Conservation (phyloP, 345 rosid species). For the Kernera saxatilis region DNA sequence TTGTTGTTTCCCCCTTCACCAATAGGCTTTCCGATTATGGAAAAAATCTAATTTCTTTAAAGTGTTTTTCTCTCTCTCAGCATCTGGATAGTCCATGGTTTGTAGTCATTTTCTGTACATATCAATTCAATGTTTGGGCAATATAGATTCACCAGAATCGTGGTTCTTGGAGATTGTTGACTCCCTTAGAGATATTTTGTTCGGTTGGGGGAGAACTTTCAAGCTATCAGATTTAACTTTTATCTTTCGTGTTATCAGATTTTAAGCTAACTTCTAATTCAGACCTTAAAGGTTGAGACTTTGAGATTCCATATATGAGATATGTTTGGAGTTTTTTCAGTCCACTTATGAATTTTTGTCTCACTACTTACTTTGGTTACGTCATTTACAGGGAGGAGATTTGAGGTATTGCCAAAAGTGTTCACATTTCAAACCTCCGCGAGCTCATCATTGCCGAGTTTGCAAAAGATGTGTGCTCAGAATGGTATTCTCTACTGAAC, state of each 20-base stretch:
- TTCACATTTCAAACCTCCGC: conserved; percentile 77
- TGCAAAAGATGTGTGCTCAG: conserved; percentile 87
- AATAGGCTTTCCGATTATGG: not conserved
- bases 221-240: not conserved
- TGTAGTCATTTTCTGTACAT: conserved; percentile 6
- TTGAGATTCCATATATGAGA: not conserved
- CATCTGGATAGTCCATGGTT: not conserved
- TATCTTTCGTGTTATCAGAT: not conserved
- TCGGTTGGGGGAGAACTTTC: not conserved
- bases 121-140: not conserved
- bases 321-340: not conserved
- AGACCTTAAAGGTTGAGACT: conserved; percentile 2
- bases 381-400: conserved; percentile 75
- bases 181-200: not conserved
- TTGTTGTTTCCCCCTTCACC: not conserved
- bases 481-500: conserved; percentile 53
- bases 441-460: conserved; percentile 94
- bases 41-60: not conserved
- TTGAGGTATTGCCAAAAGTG: conserved; percentile 92
- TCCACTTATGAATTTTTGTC: not conserved
- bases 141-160: not conserved
- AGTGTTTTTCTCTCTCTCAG: not conserved
- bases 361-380: not conserved
- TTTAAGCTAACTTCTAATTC: not conserved
- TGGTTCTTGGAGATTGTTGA: conserved; percentile 1